phyloP scores from a whole-genome alignment of 495 filamentous ascomycete genomes.

The Penicillium alfredii region DNA sequence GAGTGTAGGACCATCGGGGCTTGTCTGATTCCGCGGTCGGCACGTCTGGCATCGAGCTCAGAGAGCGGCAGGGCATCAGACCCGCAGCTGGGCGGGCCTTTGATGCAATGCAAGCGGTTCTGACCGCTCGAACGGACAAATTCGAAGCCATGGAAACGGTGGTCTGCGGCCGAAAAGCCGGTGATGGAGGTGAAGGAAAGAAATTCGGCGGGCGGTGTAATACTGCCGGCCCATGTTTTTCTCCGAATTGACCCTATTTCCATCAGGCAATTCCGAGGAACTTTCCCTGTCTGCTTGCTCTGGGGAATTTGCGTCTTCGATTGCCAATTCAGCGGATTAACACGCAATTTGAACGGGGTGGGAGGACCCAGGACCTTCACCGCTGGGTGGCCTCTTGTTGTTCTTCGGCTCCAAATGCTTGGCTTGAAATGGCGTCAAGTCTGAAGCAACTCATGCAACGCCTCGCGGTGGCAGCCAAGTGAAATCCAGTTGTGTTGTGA shows the following conservation, averaged over 20 bases:
- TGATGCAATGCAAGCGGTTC: constrained; percentile 30
- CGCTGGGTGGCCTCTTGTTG: constrained; percentile 13
- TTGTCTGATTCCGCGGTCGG: constrained; percentile 32
- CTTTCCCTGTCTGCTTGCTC: background rate
- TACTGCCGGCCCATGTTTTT: too few species aligned
- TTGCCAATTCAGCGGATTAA: constrained; percentile 7
- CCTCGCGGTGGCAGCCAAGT: too few species aligned
- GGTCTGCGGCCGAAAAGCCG: constrained; percentile 11
- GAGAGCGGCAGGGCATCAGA: constrained; percentile 19
- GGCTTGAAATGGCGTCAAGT: constrained; percentile 2
- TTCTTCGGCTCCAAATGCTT: constrained; percentile 5
- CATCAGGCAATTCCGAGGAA: too few species aligned
- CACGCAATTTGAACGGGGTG: constrained; percentile 3
- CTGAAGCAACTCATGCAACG: constrained; percentile 1
- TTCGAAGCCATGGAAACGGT: constrained; percentile 34
- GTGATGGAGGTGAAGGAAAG: constrained; percentile 21
- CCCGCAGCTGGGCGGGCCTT: constrained; percentile 15
- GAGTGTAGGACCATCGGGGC: constrained; percentile 81
- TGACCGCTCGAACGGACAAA: constrained; percentile 31
- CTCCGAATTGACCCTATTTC: too few species aligned
- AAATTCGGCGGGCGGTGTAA: constrained; percentile 28
- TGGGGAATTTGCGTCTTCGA: constrained; percentile 4
- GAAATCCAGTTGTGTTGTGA: background rate
- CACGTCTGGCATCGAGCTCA: constrained; percentile 22
- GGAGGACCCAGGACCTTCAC: constrained; percentile 11